Percentiles rank a stretch among this genome's conserved stretches.
phyloP scores from a whole-genome alignment of 2,329 filamentous ascomycete species.

The Alternaria ethzedia region DNA sequence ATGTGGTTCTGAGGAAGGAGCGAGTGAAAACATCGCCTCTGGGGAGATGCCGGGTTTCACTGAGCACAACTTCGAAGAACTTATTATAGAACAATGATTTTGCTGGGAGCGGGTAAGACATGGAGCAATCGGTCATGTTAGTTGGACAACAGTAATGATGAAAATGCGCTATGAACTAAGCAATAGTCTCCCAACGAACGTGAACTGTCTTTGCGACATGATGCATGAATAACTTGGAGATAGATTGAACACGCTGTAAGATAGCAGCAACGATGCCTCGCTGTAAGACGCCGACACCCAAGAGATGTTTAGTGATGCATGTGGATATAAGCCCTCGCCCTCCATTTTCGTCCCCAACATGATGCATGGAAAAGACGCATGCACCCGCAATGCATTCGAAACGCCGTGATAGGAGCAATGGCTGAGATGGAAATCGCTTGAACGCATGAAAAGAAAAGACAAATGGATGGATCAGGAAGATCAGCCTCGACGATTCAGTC shows the following conservation, averaged over 20 bases:
- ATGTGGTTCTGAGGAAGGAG: background rate
- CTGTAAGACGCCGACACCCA: background rate
- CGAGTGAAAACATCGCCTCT: background rate
- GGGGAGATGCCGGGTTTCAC: background rate
- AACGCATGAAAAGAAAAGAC: slow-evolving; percentile 31
- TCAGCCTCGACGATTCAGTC: slow-evolving; percentile 23
- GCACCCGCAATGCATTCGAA: slow-evolving; percentile 2
- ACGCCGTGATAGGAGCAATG: slow-evolving; percentile 17
- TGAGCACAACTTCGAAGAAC: background rate
- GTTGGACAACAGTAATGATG: background rate
- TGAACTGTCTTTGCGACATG: background rate
- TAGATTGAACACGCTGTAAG: background rate
- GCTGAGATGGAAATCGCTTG: slow-evolving; percentile 30
- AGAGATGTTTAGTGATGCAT: background rate
- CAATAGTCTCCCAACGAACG: background rate
- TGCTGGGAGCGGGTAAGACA: background rate
- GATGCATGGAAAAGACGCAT: background rate
- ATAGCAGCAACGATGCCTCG: background rate
- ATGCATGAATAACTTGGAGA: background rate
- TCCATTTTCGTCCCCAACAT: slow-evolving; percentile 5
- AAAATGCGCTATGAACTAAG: background rate
- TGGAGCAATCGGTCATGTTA: background rate
- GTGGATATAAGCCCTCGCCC: background rate
- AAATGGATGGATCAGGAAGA: slow-evolving; percentile 1
- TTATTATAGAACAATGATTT: background rate